Evolutionary conservation across 2,329 filamentous ascomycete species (phyloP).

Genomic region (Claviceps sorghi): DNA sequence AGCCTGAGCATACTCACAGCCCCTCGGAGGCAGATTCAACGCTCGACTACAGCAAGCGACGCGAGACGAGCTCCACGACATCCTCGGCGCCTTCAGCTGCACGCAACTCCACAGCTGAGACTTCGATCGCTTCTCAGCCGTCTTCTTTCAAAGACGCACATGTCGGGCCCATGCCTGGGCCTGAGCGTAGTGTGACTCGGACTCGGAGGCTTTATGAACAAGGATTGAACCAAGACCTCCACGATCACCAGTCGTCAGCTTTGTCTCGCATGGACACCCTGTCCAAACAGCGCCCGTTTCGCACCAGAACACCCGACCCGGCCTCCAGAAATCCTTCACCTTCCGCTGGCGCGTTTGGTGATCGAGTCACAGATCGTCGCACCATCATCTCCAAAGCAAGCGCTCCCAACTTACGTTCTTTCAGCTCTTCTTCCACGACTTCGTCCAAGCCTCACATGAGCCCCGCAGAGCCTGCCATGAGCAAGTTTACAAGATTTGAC

Average conservation of each 20-base stretch:
- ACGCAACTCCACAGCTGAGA: conserved; percentile 74
- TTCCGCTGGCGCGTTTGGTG: conserved; percentile 25
- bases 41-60: conserved; percentile 54
- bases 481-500: conserved; percentile 21
- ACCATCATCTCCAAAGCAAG: conserved; percentile 42
- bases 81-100: conserved; percentile 53
- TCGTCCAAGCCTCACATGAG: conserved; percentile 21
- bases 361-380: conserved; percentile 32
- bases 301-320: conserved; percentile 36
- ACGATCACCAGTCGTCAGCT: conserved; percentile 65
- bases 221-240: conserved; percentile 61
- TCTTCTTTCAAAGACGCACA: conserved; percentile 35
- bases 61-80: conserved; percentile 76
- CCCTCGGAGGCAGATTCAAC: conserved; percentile 32
- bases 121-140: conserved; percentile 57
- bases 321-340: conserved; percentile 32
- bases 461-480: conserved; percentile 20
- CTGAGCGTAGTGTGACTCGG: conserved; percentile 55
- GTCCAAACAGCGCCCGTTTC: conserved; percentile 43
- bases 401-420: conserved; percentile 51
- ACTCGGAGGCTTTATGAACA: conserved; percentile 70
- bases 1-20: conserved; percentile 24
- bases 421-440: conserved; percentile 31
- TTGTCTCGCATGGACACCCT: conserved; percentile 69
- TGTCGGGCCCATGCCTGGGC: conserved; percentile 24